Evolutionary conservation across 176 grass and related monocot species (phyloP).

Genomic region (Rhynchospora breviuscula): DNA sequence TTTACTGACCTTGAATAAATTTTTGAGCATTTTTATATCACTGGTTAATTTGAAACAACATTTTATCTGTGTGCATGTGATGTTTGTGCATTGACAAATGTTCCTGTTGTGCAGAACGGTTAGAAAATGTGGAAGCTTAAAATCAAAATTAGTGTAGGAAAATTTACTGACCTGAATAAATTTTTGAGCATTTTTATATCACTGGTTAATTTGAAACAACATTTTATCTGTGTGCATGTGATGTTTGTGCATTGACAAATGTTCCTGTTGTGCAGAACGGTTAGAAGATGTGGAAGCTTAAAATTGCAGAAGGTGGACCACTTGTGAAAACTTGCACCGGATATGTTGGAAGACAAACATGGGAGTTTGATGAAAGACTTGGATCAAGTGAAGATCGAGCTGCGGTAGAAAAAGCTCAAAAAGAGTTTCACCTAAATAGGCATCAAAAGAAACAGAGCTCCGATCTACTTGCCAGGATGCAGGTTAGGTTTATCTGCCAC

Average conservation of each 20-base stretch:
- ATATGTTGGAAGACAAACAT: slow-evolving; percentile 57
- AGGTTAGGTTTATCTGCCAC: slow-evolving; percentile 27
- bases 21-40: too few relatives aligned
- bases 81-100: background rate
- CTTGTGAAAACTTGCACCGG: slow-evolving; percentile 37
- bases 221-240: too few relatives aligned
- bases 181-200: too few relatives aligned
- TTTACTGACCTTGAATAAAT: too few relatives aligned
- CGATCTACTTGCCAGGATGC: slow-evolving; percentile 59
- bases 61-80: too few relatives aligned
- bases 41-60: too few relatives aligned
- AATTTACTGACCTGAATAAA: too few relatives aligned
- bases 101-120: background rate
- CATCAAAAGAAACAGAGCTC: slow-evolving; percentile 47
- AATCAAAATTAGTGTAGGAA: too few relatives aligned
- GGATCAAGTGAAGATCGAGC: slow-evolving; percentile 48
- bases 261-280: background rate
- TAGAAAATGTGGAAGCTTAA: slow-evolving; percentile 64
- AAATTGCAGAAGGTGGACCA: slow-evolving; percentile 45
- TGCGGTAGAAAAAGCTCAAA: slow-evolving; percentile 29
- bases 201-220: too few relatives aligned
- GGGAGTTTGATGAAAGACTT: slow-evolving; percentile 46
- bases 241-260: background rate
- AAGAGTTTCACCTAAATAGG: slow-evolving; percentile 44
- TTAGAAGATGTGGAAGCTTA: slow-evolving; percentile 59